These are phyloP conservation scores for Claviceps sp. DNA, from an alignment of 2,329 filamentous ascomycete genomes.

Conservation along the genomic window DNA sequence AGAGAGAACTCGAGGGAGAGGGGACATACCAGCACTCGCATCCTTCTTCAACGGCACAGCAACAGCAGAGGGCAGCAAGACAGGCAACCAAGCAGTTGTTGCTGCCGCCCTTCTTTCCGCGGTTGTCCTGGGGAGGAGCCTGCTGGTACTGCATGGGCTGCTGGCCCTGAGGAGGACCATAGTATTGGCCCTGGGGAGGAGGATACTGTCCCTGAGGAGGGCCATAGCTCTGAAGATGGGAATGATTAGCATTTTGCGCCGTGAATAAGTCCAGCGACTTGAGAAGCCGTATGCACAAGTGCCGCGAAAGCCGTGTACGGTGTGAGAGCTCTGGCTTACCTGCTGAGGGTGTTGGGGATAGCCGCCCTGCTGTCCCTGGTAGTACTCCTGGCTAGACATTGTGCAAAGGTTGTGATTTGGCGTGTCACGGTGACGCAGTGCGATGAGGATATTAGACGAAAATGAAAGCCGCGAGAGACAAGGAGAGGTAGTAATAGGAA, in stretches of 20 bases:
- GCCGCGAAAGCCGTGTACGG: not conserved
- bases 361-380: constrained; percentile 20
- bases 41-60: constrained; percentile 34
- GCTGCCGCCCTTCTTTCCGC: constrained; percentile 18
- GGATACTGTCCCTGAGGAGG: constrained; percentile 19
- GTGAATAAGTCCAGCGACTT: no score
- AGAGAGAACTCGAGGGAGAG: not conserved
- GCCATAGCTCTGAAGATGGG: constrained; percentile 14
- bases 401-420: not conserved
- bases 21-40: constrained; percentile 35
- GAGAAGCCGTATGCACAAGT: no score
- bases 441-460: not conserved
- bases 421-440: not conserved
- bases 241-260: not conserved
- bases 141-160: constrained; percentile 32
- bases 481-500: not conserved
- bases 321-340: constrained; percentile 16
- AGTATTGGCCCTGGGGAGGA: constrained; percentile 20
- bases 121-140: constrained; percentile 17
- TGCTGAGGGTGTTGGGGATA: constrained; percentile 27
- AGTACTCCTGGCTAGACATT: constrained; percentile 31
- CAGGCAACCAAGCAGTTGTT: constrained; percentile 32
- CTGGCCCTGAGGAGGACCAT: constrained; percentile 20
- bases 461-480: not conserved
- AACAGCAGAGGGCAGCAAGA: constrained; percentile 36